Conservation (phyloP, 495 filamentous ascomycete genomes). For the Penicillium waksmanii region DNA sequence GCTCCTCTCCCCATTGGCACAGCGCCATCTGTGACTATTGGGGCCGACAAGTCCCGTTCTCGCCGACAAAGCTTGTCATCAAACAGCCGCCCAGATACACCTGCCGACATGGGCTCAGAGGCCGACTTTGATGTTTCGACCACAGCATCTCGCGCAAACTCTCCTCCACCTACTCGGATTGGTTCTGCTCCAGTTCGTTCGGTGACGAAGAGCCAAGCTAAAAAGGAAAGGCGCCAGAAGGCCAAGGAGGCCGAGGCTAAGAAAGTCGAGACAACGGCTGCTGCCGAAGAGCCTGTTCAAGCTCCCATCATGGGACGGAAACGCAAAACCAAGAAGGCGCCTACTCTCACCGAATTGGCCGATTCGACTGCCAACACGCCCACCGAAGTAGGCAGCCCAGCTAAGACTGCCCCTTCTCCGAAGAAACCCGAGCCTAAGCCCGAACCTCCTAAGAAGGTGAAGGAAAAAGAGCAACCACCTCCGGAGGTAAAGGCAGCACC, state of each 20-base stretch:
- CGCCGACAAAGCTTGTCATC: conserved; percentile 64
- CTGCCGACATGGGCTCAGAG: conserved; percentile 77
- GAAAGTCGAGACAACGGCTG: conserved; percentile 55
- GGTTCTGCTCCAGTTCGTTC: conserved; percentile 75
- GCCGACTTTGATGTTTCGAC: conserved; percentile 75
- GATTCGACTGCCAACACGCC: conserved; percentile 42
- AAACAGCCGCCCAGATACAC: conserved; percentile 73
- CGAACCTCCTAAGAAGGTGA: conserved; percentile 36
- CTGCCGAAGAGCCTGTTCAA: conserved; percentile 65
- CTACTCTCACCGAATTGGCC: conserved; percentile 40
- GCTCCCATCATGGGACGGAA: conserved; percentile 84
- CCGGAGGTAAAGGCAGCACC: conserved; percentile 33
- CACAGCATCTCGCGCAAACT: conserved; percentile 82
- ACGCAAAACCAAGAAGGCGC: conserved; percentile 86
- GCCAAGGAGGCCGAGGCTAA: conserved; percentile 67
- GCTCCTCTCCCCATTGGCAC: conserved; percentile 46
- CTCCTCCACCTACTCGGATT: conserved; percentile 74
- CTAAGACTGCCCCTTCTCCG: conserved; percentile 25
- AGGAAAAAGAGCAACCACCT: conserved; percentile 42
- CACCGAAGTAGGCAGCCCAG: conserved; percentile 38
- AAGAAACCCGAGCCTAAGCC: conserved; percentile 36
- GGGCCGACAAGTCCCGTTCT: conserved; percentile 51
- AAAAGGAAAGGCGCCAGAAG: conserved; percentile 76
- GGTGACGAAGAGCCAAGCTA: conserved; percentile 89
- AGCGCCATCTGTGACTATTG: conserved; percentile 41